Evolutionary conservation across 2,329 filamentous ascomycete species (phyloP), one percentile per base, ranked within the genome.

Genomic region (Mariannaea sp.): DNA sequence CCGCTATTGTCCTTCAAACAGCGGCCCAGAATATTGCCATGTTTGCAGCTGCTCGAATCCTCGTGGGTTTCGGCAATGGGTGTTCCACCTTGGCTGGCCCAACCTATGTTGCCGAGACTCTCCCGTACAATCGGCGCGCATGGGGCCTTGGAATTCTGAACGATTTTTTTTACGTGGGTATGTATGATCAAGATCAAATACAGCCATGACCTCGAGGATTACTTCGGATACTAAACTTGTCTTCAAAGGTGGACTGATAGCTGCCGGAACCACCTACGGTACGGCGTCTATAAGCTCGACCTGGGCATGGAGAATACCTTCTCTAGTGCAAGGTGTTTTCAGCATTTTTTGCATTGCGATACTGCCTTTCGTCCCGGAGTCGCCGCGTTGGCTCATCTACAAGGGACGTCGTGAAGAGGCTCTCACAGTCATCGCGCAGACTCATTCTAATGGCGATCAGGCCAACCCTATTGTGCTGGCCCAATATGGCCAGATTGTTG

Each of bases 11-110:
- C 10, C 61, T 82, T 7, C 78, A 81, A 59, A 72, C 74, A 0
- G 75, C 77, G 0, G 73, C 79, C 0, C 77, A 81, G 57, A 75
- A 80, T 48, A 75, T 79, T 3, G 76, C 73, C 50, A 81, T 80
- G 78, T 81, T 81, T 60, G 72, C 78, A 24, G 55, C 76, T 10
- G 72, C 70, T 0, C 71, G 80, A 12, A 73, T 81, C 16, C 68
- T 81, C 4, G 64, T 82, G 2, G 79, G 79, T 0, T 70, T 80
- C 29, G 80, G 79, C 3, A 67, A 62, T 4, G 72, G 70, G 2
- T 62, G 77, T 7, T 73, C 75, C 1, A 72, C 71, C 10, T 71
- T 78, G 14, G 75, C 76, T 1, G 77, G 72, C 2, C 71, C 72
- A 0, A 74, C 78, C 1, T 80, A 78, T 48, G 68, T 83, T 7